A percentile compares a stretch with the other conserved stretches of the same genome.
Evolutionary conservation across 768 basidiomycete genomes (phyloP).

Genomic region (Rhizopogon salebrosus): DNA sequence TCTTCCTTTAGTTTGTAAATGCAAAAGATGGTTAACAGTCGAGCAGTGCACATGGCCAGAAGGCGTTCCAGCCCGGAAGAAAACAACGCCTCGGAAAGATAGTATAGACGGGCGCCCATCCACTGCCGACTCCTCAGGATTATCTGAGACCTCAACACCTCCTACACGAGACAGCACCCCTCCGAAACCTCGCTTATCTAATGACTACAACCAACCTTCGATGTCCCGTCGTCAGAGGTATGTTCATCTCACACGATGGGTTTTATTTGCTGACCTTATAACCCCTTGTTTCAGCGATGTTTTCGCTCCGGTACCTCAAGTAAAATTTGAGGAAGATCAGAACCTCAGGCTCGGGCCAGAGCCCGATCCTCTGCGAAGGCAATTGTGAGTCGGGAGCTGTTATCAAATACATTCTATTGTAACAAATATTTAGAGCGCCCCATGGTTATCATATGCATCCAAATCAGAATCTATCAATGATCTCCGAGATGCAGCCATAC

Average conservation of each 20-base stretch:
- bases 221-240: constrained; percentile 39
- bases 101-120: constrained; percentile 61
- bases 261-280: constrained; percentile 1
- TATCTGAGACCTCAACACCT: constrained; percentile 69
- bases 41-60: constrained; percentile 81
- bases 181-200: constrained; percentile 41
- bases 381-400: constrained; percentile 34
- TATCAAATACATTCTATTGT: constrained; percentile 1
- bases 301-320: not conserved
- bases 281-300: not conserved
- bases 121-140: constrained; percentile 68
- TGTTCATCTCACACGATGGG: not conserved
- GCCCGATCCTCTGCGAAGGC: constrained; percentile 39
- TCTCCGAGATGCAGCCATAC: constrained; percentile 54
- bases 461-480: constrained; percentile 43
- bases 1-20: not conserved
- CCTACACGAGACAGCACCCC: constrained; percentile 66
- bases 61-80: constrained; percentile 67
- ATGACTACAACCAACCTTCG: constrained; percentile 33
- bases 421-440: constrained; percentile 30
- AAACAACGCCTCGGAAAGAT: constrained; percentile 52
- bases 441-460: constrained; percentile 43
- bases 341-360: constrained; percentile 30
- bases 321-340: not conserved
- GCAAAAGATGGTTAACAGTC: constrained; percentile 9